These are phyloP conservation scores for Quercus ilex DNA, from an alignment of 306 rosid genomes.

Conservation along the genomic window DNA sequence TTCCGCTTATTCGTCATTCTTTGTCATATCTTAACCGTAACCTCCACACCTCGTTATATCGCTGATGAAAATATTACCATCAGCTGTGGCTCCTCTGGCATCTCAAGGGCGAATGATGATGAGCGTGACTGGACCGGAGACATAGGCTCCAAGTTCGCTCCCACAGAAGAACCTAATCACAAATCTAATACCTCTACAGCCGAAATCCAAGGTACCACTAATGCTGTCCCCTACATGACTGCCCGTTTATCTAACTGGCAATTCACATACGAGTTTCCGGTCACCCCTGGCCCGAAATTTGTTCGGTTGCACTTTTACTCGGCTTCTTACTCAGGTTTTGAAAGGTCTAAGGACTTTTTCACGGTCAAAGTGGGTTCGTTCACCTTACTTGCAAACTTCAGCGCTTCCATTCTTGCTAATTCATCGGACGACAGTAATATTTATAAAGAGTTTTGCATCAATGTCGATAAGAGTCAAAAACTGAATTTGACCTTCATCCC, in stretches of 20 bases:
- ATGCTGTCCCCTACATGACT: not conserved
- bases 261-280: not conserved
- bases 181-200: not conserved
- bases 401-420: not conserved
- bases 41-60: not conserved
- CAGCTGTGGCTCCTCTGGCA: not conserved
- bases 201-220: not conserved
- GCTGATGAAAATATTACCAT: not conserved
- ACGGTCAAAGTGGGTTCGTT: not conserved
- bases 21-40: not conserved
- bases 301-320: not conserved
- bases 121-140: not conserved
- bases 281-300: not conserved
- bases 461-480: not conserved
- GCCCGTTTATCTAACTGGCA: not conserved
- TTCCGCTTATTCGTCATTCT: not conserved
- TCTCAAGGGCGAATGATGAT: not conserved
- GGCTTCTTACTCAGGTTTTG: not conserved
- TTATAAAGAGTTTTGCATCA: not conserved
- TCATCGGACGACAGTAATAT: rapidly evolving
- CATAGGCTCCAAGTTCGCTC: not conserved
- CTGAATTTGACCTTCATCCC: not conserved
- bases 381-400: not conserved
- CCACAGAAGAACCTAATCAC: not conserved
- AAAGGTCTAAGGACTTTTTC: not conserved